These are phyloP conservation scores for Trichomonas gallinae DNA, from an alignment of 208 protist genomes.

Conservation along the genomic window DNA sequence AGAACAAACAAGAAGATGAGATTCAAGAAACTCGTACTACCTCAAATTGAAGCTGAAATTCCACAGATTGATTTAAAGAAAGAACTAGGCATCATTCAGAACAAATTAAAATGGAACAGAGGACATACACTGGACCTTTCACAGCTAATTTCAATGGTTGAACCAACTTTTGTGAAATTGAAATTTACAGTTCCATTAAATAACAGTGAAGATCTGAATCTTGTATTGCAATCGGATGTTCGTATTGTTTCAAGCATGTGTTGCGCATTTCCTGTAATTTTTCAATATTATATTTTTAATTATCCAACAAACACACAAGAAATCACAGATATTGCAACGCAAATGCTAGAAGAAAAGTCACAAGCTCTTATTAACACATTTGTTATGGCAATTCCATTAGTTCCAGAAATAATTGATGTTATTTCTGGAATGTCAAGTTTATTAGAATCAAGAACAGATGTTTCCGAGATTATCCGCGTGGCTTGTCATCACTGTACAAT, in stretches of 20 bases:
- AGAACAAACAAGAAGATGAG: not conserved
- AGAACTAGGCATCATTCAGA: not conserved
- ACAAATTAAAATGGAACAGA: not conserved
- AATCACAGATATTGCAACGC: not conserved
- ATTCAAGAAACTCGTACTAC: not conserved
- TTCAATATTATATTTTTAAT: not conserved
- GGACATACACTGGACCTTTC: not conserved
- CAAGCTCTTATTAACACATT: not conserved
- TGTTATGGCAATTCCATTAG: not conserved
- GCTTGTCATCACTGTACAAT: not conserved
- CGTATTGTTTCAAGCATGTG: not conserved
- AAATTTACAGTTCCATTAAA: not conserved
- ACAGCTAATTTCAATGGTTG: not conserved
- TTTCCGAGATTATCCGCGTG: not conserved
- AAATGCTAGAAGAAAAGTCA: not conserved
- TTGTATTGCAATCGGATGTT: not conserved
- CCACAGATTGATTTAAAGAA: not conserved
- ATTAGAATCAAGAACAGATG: not conserved
- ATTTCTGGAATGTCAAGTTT: not conserved
- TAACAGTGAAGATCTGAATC: not conserved
- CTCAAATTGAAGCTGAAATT: not conserved
- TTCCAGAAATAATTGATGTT: not conserved
- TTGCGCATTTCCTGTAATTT: not conserved
- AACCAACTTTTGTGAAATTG: not conserved
- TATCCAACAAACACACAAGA: not conserved